phyloP scores from a whole-genome alignment of 1,284 basidiomycete species.

The Somion occarium region DNA sequence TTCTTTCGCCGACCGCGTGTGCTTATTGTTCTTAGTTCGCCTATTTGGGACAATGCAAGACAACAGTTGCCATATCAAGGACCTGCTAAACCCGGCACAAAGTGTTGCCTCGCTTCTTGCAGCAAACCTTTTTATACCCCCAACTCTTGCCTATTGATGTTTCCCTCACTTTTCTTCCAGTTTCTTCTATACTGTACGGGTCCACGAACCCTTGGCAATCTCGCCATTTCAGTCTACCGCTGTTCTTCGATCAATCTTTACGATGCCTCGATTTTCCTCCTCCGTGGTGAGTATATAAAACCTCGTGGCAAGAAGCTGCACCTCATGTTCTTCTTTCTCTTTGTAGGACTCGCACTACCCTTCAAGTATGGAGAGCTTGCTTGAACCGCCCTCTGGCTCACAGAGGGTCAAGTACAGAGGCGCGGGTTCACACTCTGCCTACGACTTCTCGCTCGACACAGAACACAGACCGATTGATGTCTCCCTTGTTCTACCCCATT shows the following conservation, averaged over 20 bases:
- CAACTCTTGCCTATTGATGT: neutral
- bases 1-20: neutral
- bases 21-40: neutral
- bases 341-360: conserved; percentile 17
- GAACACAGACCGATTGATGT: conserved; percentile 50
- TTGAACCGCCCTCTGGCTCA: conserved; percentile 25
- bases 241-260: neutral
- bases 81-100: neutral
- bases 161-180: neutral
- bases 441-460: conserved; percentile 60
- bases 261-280: neutral
- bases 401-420: conserved; percentile 28
- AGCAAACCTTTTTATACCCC: neutral
- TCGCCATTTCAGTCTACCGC: neutral
- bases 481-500: conserved; percentile 66
- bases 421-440: conserved; percentile 27
- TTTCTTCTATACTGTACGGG: neutral
- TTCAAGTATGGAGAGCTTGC: conserved; percentile 25
- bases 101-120: neutral
- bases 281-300: neutral
- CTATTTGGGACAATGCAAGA: neutral
- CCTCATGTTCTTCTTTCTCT: neutral
- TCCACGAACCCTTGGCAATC: neutral
- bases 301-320: neutral
- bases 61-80: neutral